Evolutionary conservation across 2,329 filamentous ascomycete genomes (phyloP).

Genomic region (Epichloe uncinata): DNA sequence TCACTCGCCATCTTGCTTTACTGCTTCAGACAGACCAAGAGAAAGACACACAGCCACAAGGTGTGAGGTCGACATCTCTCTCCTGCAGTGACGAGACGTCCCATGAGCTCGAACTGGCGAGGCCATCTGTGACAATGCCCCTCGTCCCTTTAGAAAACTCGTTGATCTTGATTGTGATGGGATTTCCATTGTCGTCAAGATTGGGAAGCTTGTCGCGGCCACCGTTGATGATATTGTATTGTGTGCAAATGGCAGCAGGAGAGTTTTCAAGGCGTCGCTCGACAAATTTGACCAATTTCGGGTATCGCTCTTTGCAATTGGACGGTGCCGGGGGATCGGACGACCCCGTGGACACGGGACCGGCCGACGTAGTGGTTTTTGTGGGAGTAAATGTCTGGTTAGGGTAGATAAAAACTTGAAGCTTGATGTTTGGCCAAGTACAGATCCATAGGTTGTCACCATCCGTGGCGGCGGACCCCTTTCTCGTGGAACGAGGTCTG

Average conservation of each 20-base stretch:
- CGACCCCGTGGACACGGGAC: background rate
- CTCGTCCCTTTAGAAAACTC: slow-evolving; percentile 17
- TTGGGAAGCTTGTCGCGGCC: slow-evolving; percentile 24
- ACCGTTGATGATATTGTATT: slow-evolving; percentile 30
- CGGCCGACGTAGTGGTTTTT: slow-evolving; percentile 4
- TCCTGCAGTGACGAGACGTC: background rate
- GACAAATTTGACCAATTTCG: slow-evolving; percentile 39
- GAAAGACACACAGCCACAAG: slow-evolving; percentile 5
- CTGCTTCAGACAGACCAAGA: slow-evolving; percentile 3
- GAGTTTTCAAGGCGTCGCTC: slow-evolving; percentile 33
- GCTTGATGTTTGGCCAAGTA: slow-evolving; percentile 39
- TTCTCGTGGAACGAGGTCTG: slow-evolving; percentile 14
- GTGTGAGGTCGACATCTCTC: slow-evolving; percentile 3
- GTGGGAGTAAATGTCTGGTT: slow-evolving; percentile 33
- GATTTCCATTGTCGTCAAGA: slow-evolving; percentile 20
- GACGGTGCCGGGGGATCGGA: background rate
- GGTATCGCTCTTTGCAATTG: slow-evolving; percentile 26
- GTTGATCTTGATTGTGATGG: slow-evolving; percentile 29
- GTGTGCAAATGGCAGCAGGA: slow-evolving; percentile 29
- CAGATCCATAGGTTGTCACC: slow-evolving; percentile 47
- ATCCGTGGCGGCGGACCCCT: slow-evolving; percentile 18
- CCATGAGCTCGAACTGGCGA: slow-evolving; percentile 4
- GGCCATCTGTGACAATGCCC: background rate
- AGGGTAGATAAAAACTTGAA: slow-evolving; percentile 46
- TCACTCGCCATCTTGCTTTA: background rate